Conservation (phyloP, 495 filamentous ascomycete genomes). For the Neurospora sp. region DNA sequence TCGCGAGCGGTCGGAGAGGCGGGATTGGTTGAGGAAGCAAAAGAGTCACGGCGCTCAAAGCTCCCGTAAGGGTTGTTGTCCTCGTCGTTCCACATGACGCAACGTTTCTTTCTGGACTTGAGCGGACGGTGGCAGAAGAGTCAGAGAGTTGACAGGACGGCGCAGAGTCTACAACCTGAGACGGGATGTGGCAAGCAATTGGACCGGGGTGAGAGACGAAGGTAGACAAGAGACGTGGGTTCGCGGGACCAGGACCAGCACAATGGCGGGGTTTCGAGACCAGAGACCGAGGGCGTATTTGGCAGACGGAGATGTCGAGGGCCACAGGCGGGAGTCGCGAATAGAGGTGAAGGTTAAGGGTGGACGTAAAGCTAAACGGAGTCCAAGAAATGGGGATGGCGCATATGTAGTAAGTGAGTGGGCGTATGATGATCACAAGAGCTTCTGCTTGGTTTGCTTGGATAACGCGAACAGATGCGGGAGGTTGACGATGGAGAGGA, state of each 20-base stretch:
- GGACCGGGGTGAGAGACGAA: background rate
- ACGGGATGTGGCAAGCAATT: background rate
- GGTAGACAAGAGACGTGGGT: background rate
- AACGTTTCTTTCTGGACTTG: background rate
- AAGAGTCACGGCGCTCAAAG: constrained; percentile 74
- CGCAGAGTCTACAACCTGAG: background rate
- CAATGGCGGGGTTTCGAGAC: background rate
- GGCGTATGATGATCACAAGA: background rate
- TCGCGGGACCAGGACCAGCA: background rate
- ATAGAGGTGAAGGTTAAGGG: background rate
- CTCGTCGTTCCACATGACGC: constrained; percentile 76
- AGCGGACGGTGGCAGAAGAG: background rate
- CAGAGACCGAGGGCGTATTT: background rate
- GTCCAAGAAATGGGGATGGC: background rate
- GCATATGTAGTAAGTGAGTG: background rate
- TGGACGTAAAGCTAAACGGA: background rate
- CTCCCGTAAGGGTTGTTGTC: constrained; percentile 85
- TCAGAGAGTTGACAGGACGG: background rate
- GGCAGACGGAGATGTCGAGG: background rate
- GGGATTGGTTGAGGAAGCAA: constrained; percentile 59
- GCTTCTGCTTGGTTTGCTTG: background rate
- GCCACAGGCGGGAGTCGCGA: background rate
- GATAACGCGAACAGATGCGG: background rate
- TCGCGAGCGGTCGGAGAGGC: constrained; percentile 48
- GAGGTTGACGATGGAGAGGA: background rate